A percentile compares a stretch with the other conserved stretches of the same genome.
Conservation (phyloP, 2,329 filamentous ascomycete genomes). For the Aspergillus melleus region DNA sequence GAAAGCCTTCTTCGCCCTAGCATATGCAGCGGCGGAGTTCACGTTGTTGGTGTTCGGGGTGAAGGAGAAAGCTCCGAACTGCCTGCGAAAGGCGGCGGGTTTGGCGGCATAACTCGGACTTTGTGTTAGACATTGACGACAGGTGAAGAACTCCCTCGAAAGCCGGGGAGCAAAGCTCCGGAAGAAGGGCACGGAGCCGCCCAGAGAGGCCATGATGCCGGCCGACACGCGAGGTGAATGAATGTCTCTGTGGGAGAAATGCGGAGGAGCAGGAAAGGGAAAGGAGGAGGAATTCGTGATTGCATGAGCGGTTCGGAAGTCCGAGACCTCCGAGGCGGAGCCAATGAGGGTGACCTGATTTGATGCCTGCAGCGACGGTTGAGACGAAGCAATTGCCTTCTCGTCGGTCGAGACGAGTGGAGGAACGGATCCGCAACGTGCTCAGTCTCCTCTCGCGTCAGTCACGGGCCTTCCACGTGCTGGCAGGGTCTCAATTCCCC, state of each 20-base stretch:
- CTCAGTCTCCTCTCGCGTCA: too few relatives aligned
- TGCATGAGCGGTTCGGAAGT: slow-evolving; percentile 1
- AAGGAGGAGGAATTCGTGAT: not conserved
- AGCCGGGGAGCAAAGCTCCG: slow-evolving; percentile 37
- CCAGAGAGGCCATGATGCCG: slow-evolving; percentile 35
- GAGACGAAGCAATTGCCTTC: not conserved
- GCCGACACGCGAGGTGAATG: not conserved
- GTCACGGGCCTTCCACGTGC: too few relatives aligned
- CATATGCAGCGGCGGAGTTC: slow-evolving; percentile 25
- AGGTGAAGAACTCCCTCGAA: slow-evolving; percentile 41
- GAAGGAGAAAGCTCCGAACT: slow-evolving; percentile 30
- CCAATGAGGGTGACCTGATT: slow-evolving; percentile 23
- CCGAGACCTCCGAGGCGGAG: slow-evolving; percentile 10
- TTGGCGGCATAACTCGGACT: slow-evolving; percentile 31
- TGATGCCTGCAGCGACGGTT: not conserved
- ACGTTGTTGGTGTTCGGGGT: slow-evolving; percentile 25
- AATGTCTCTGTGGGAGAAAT: not conserved
- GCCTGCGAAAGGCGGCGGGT: slow-evolving; percentile 31
- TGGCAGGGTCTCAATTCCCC: too few relatives aligned
- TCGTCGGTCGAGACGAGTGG: not conserved
- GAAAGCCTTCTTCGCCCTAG: slow-evolving; percentile 31
- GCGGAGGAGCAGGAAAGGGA: not conserved
- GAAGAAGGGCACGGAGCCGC: slow-evolving; percentile 32
- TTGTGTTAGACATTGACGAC: slow-evolving; percentile 41
- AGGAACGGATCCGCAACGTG: too few relatives aligned